Base-by-base conservation (phyloP, 2,329 filamentous ascomycete genomes). In the Arthrobotrys pseudoclavata region DNA sequence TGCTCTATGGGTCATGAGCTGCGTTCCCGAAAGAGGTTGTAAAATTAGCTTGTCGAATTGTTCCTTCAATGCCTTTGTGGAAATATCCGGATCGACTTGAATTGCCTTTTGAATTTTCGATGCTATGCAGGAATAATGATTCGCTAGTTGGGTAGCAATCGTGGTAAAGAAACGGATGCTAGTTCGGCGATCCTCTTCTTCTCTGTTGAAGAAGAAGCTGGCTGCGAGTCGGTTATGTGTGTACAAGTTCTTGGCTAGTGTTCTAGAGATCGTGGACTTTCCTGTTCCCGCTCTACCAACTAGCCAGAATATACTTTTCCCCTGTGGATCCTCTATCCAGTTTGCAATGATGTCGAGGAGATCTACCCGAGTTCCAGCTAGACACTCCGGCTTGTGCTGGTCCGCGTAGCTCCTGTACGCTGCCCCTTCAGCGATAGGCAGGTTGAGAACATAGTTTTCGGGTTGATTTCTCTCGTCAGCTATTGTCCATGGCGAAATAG, bases 11-110 rank as follows among this genome's bases (percentile, higher is more conserved):
- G 26, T 10, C 15, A 10, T n/a, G 26, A 15, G 3, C 47, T 66
- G 47, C 29, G 80, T 24, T 34, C 68, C 72, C 45, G 63, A 64
- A 1, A 86, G 70, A 0, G 85, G 85, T 7, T 83, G 26, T 0
- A 84, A 48, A 50, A 86, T 80, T 0, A 86, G 84, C 62, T 83
- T 83, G 0, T 84, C 80, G 72, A 85, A 86, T 42, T 86, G 85
- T 20, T 85, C 80, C 26, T 66, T 76, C 2, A 84, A 52, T n/a
- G 77, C 15, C 48, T 84, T 83, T 4, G 6, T 64, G 18, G 29
- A 26, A 18, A 70, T 70, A 52, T 52, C 34, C 1, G 66, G 66
- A 20, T 69, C 22, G 4, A 20, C 20, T 69, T 50, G 37, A 31
- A 63, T 62, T n/a, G 67, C 55, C 24, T 40, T 40, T 45, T 55